Evolutionary conservation across 352 stramenopile genomes (phyloP).

Genomic region (Phytophthora agathidicida): DNA sequence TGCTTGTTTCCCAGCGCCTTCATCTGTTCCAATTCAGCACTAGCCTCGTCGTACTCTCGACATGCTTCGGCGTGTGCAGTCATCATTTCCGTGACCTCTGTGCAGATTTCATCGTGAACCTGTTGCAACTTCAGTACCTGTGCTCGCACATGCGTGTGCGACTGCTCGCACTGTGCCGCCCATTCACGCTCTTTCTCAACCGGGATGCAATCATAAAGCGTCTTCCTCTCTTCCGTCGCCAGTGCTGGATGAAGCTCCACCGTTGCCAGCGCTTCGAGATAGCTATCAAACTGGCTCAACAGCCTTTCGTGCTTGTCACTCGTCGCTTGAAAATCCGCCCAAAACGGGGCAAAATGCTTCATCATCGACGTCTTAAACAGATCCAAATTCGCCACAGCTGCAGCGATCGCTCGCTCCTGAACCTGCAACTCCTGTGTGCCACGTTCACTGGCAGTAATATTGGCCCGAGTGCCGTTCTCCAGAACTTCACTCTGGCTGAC

Average conservation of each 20-base stretch:
- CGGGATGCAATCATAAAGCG: slow-evolving; percentile 81
- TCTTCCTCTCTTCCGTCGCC: slow-evolving; percentile 59
- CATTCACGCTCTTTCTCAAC: slow-evolving; percentile 84
- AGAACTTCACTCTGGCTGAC: slow-evolving; percentile 70
- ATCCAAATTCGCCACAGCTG: slow-evolving; percentile 81
- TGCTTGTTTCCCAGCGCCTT: slow-evolving; percentile 53
- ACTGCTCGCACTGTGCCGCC: slow-evolving; percentile 79
- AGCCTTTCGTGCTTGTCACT: slow-evolving; percentile 64
- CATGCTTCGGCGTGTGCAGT: slow-evolving; percentile 46
- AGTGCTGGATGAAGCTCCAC: slow-evolving; percentile 74
- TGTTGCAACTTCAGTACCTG: slow-evolving; percentile 73
- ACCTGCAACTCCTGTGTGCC: slow-evolving; percentile 63
- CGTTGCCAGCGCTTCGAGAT: slow-evolving; percentile 59
- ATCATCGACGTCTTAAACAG: slow-evolving; percentile 84
- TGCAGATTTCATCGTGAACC: slow-evolving; percentile 69
- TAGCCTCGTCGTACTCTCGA: slow-evolving; percentile 51
- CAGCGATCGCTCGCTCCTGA: slow-evolving; percentile 72
- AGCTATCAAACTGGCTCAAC: slow-evolving; percentile 72
- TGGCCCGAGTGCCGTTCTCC: slow-evolving; percentile 56
- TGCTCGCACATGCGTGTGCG: slow-evolving; percentile 61
- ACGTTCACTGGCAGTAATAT: slow-evolving; percentile 61
- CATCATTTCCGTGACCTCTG: slow-evolving; percentile 65
- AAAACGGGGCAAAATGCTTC: slow-evolving; percentile 85
- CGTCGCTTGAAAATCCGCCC: slow-evolving; percentile 69
- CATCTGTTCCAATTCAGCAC: slow-evolving; percentile 55